Percentiles rank a stretch among this genome's conserved stretches.
These are phyloP conservation scores for Triticum turgidum DNA, from an alignment of 176 grass and related monocot species.

Conservation along the genomic window DNA sequence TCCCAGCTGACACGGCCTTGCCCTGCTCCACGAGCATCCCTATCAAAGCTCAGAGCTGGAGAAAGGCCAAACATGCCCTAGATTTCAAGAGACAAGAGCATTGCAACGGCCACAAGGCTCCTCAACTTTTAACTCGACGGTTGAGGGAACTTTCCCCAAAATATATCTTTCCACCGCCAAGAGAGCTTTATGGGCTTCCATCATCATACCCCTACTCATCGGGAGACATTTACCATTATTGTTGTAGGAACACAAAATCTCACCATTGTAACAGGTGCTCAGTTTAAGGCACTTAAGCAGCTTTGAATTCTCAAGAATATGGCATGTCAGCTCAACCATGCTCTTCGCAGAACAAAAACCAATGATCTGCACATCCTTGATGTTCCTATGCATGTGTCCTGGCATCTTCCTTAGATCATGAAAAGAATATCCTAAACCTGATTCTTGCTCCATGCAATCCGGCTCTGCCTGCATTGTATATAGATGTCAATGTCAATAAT, in stretches of 20 bases:
- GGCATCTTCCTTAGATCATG: not conserved
- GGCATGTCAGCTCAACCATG: conserved; percentile 10
- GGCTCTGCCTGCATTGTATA: not conserved
- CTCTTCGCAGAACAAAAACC: not conserved
- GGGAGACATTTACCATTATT: not conserved
- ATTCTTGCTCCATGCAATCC: not conserved
- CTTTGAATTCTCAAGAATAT: not conserved
- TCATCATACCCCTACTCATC: not conserved
- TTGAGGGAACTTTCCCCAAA: not conserved
- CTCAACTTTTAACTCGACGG: not conserved
- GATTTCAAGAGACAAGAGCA: not conserved
- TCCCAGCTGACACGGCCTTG: not conserved
- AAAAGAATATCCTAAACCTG: not conserved
- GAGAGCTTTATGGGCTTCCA: not conserved
- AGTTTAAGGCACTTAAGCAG: not conserved
- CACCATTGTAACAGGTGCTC: not conserved
- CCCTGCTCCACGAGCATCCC: not conserved
- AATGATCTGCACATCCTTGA: not conserved
- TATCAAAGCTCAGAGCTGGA: not conserved
- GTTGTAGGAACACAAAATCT: not conserved
- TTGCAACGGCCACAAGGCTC: not conserved
- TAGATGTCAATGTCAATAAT: not conserved
- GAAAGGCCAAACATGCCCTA: not conserved
- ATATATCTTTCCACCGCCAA: not conserved
- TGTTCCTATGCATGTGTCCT: not conserved